Percentiles rank a stretch among this genome's conserved stretches.
Conservation (phyloP, 345 rosid species). For the Salix suchowensis region DNA sequence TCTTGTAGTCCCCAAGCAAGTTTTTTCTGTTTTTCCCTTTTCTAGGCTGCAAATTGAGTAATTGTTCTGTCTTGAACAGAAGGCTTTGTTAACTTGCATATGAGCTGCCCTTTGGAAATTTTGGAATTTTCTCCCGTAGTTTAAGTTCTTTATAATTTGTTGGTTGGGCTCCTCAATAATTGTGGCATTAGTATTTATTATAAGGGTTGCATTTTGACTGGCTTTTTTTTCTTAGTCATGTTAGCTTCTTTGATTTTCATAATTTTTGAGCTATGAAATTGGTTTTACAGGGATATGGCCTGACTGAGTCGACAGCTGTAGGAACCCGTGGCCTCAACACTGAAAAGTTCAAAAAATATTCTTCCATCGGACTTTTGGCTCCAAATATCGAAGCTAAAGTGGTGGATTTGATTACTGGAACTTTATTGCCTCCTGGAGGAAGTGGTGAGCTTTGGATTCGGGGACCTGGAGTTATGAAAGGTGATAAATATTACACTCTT, state of each 20-base stretch:
- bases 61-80: neutral
- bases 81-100: neutral
- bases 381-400: conserved; percentile 83
- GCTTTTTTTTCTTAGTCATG: neutral
- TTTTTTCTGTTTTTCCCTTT: neutral
- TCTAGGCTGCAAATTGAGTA: neutral
- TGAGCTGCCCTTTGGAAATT: neutral
- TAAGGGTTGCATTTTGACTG: too few relatives aligned
- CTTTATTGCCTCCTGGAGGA: conserved; percentile 56
- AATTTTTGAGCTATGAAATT: neutral
- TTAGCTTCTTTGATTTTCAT: neutral
- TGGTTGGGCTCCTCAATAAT: neutral
- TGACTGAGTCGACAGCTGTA: conserved; percentile 82
- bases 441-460: conserved; percentile 85
- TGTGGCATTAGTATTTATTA: neutral
- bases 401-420: conserved; percentile 58
- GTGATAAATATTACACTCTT: conserved; percentile 20
- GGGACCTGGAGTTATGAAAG: conserved; percentile 77
- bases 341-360: conserved; percentile 30
- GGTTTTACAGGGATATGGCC: conserved; percentile 68
- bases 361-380: conserved; percentile 74
- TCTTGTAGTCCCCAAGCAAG: neutral
- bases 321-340: conserved; percentile 77
- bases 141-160: neutral
- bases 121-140: neutral